These are phyloP conservation scores for Colletotrichum sp. DNA, from an alignment of 2,329 filamentous ascomycete genomes.

Conservation along the genomic window DNA sequence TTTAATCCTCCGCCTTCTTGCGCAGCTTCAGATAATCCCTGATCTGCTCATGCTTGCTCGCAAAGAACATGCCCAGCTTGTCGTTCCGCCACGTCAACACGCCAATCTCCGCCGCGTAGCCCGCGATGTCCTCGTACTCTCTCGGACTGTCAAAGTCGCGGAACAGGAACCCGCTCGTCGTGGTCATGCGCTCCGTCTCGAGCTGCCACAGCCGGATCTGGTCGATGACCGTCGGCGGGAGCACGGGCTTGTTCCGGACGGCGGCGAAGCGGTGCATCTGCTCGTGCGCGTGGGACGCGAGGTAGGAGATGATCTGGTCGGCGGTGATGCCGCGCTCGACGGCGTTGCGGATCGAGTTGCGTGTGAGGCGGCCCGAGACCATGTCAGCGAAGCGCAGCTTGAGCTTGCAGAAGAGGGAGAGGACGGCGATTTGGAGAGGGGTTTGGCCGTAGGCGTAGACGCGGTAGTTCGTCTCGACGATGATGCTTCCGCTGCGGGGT, in stretches of 20 bases:
- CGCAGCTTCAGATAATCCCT: constrained; percentile 75
- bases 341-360: constrained; percentile 84
- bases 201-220: constrained; percentile 98
- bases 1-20: constrained; percentile 49
- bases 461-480: constrained; percentile 97
- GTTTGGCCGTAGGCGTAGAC: constrained; percentile 97
- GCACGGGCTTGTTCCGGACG: constrained; percentile 66
- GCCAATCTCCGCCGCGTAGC: constrained; percentile 88
- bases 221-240: constrained; percentile 95
- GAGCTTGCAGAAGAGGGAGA: constrained; percentile 86
- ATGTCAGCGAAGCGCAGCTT: constrained; percentile 93
- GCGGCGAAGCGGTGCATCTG: constrained; percentile 79
- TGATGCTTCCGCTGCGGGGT: constrained; percentile 76
- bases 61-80: constrained; percentile 83
- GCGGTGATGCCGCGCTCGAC: constrained; percentile 91
- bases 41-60: constrained; percentile 89
- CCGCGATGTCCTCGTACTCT: constrained; percentile 73
- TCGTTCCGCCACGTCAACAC: constrained; percentile 89
- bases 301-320: constrained; percentile 93
- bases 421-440: constrained; percentile 90
- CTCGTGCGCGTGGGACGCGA: constrained; percentile 90
- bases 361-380: constrained; percentile 88
- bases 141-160: constrained; percentile 78
- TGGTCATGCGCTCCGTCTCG: constrained; percentile 92
- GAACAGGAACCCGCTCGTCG: constrained; percentile 84